Percentiles rank a stretch among this genome's conserved stretches.
Evolutionary conservation across 2,329 filamentous ascomycete species (phyloP).

Genomic region (Botrytis pseudocinerea): DNA sequence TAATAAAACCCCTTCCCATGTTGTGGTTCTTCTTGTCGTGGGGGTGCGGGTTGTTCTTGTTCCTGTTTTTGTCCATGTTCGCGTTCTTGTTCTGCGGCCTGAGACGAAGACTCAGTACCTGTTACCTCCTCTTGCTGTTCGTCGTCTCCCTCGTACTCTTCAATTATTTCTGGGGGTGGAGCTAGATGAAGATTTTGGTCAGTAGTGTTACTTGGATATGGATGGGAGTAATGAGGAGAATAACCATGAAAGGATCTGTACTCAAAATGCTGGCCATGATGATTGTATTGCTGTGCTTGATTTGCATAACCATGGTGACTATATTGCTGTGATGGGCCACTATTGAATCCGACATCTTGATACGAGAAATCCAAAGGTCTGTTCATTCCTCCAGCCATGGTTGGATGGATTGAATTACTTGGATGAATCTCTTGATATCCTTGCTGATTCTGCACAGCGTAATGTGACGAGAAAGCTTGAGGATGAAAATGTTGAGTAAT

Average conservation of each 20-base stretch:
- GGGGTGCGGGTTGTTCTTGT: not conserved
- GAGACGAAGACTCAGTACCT: not conserved
- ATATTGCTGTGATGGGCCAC: not conserved
- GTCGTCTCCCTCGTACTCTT: not conserved
- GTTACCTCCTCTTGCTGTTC: constrained; percentile 10
- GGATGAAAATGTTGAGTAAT: not conserved
- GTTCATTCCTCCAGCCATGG: not conserved
- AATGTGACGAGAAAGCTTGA: not conserved
- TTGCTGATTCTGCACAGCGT: not conserved
- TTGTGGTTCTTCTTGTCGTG: not conserved
- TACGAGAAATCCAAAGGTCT: not conserved
- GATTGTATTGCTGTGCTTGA: not conserved
- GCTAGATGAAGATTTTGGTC: not conserved
- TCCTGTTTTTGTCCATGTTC: not conserved
- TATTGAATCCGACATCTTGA: not conserved
- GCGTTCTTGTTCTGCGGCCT: not conserved
- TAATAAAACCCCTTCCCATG: not conserved
- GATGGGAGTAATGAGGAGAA: not conserved
- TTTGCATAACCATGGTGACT: not conserved
- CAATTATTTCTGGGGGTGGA: not conserved
- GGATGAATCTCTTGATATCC: not conserved
- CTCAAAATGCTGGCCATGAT: not conserved
- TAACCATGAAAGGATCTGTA: not conserved
- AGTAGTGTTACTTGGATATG: not conserved
- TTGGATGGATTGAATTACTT: not conserved